Base-by-base conservation (phyloP, 2,329 filamentous ascomycete genomes). In the Zasmidium cellare region DNA sequence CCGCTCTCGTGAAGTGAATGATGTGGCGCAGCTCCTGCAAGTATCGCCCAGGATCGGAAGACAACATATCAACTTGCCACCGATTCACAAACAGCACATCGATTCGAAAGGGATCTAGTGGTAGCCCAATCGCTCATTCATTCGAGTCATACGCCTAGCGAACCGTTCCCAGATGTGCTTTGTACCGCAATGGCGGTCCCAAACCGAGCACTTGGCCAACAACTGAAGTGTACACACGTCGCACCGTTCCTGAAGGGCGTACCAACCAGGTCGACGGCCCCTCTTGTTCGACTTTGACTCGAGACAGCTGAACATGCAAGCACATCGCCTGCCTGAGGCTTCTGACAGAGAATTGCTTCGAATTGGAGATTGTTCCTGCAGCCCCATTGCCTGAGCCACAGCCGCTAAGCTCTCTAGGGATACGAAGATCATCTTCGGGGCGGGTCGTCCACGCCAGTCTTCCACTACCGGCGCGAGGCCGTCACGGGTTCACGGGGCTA, bases 391-490 rank as follows among this genome's bases (percentile, higher is more conserved):
- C 19, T 52, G 38, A 57, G 55, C 55, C 55, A 57, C 55, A 35
- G 23, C 11, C 14, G 18, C 53, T 55, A 55, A 50, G 46, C 46
- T 49, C 46, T 49, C 46, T 49, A 22, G 22, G 46, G 20, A 23
- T 18, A 28, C 46, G 23, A 12, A 22, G 46, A 49, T 46, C 18
- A 11, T 12, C 45, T 12, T 28, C 16, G 46, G 46, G 11, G 25
- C 46, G 46, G 46, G 22, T 49, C 46, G 46, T 49, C 46, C 9
- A 49, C 22, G 22, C 22, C 22, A 16, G 23, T 49, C 19, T n/a
- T 18, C 46, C 35, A 41, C 58, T 55, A 61, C 59, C 53, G 12
- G 52, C 46, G 55, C 59, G 58, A 57, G 47, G 53, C 59, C 22
- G 14, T 45, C 56, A 55, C 53, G 54, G 56, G 45, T 41, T 41